phyloP scores from a whole-genome alignment of 768 basidiomycete species.

The Podaxis carcinomalis region DNA sequence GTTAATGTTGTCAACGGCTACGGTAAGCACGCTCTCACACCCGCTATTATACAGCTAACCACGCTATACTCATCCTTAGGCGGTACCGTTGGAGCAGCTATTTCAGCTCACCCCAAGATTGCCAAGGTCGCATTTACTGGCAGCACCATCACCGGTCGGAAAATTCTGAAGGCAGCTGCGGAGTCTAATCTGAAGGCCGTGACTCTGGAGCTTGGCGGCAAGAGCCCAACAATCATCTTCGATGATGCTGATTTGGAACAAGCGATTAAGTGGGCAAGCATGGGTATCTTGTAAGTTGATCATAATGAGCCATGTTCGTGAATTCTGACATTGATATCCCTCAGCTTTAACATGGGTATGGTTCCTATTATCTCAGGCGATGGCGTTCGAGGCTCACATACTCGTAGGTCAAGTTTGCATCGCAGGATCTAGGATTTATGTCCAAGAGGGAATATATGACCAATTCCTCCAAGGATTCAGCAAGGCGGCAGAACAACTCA shows the following conservation, averaged over 20 bases:
- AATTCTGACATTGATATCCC: not conserved
- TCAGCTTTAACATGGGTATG: conserved; percentile 6
- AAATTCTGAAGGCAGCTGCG: conserved; percentile 66
- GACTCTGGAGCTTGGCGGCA: conserved; percentile 74
- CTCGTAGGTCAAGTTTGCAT: conserved; percentile 60
- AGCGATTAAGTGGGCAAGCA: conserved; percentile 60
- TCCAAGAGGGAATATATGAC: conserved; percentile 79
- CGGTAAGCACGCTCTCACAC: not conserved
- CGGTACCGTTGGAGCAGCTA: conserved; percentile 60
- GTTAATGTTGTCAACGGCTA: conserved; percentile 54
- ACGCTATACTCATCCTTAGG: conserved; percentile 17
- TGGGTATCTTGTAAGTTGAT: conserved; percentile 60
- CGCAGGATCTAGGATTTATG: conserved; percentile 83
- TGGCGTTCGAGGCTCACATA: not conserved
- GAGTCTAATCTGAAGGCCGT: conserved; percentile 73
- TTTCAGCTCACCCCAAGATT: conserved; percentile 58
- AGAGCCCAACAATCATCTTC: conserved; percentile 61
- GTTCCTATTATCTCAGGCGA: not conserved
- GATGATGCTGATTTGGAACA: conserved; percentile 63
- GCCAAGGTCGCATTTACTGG: conserved; percentile 80
- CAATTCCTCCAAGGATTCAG: conserved; percentile 67
- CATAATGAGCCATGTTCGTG: not conserved
- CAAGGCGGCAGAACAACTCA: conserved; percentile 45
- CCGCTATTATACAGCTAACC: not conserved
- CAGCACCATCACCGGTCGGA: conserved; percentile 66